Percentiles rank a stretch among this genome's conserved stretches.
Conservation (phyloP, 2,329 filamentous ascomycete genomes). For the Nigrospora osmanthi region DNA sequence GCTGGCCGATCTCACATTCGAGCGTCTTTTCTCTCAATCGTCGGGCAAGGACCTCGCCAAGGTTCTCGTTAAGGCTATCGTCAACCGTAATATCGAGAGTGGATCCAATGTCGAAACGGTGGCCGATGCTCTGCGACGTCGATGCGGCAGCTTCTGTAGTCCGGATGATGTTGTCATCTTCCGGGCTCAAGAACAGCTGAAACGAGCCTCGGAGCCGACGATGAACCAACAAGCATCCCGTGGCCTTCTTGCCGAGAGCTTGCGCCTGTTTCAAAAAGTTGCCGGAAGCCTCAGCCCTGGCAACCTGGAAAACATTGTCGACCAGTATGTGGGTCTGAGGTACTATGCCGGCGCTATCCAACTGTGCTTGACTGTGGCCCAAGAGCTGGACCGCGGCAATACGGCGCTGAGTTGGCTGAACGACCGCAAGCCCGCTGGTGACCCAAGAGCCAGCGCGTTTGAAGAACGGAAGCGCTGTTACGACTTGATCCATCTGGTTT, state of each 20-base stretch:
- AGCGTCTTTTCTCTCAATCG: conserved; percentile 73
- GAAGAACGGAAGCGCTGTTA: conserved; percentile 73
- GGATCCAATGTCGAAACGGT: conserved; percentile 97
- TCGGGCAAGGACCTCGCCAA: conserved; percentile 86
- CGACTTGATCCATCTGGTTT: conserved; percentile 74
- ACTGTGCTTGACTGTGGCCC: conserved; percentile 74
- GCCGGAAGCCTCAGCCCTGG: conserved; percentile 73
- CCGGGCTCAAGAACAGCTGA: conserved; percentile 93
- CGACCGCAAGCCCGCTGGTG: conserved; percentile 66
- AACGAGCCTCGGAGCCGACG: conserved; percentile 75
- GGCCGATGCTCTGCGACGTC: conserved; percentile 82
- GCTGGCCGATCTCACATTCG: conserved; percentile 74
- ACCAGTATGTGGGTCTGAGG: conserved; percentile 71
- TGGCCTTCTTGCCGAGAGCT: conserved; percentile 77
- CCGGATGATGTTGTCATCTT: conserved; percentile 96
- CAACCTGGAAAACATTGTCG: conserved; percentile 70
- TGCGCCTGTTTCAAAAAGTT: conserved; percentile 82
- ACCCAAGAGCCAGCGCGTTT: conserved; percentile 62
- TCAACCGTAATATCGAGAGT: conserved; percentile 94
- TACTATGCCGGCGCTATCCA: conserved; percentile 94
- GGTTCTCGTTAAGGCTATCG: conserved; percentile 91
- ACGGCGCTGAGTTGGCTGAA: conserved; percentile 79
- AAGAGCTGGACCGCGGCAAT: conserved; percentile 81
- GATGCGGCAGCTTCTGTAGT: conserved; percentile 96
- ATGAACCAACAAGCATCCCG: conserved; percentile 69